phyloP scores from a whole-genome alignment of 106 monocot species.

The Platanthera zijinensis region DNA sequence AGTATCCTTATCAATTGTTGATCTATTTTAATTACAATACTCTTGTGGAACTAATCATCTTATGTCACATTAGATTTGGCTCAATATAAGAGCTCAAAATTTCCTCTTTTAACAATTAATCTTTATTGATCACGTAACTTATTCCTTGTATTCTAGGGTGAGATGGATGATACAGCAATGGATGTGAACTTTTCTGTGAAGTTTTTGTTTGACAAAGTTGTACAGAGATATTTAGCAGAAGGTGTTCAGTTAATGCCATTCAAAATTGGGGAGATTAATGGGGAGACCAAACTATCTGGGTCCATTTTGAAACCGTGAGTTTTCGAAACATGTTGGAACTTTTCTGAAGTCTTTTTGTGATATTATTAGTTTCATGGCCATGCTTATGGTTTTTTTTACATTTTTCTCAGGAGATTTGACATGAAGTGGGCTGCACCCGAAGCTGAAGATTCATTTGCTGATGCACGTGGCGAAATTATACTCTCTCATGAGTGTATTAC shows the following conservation, averaged over 20 bases:
- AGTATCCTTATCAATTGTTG: too few relatives aligned
- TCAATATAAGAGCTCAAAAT: too few relatives aligned
- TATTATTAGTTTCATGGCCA: not conserved
- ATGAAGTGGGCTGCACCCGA: conserved; percentile 98
- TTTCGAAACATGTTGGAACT: conserved; percentile 1
- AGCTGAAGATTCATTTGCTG: conserved; percentile 89
- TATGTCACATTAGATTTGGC: too few relatives aligned
- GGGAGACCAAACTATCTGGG: conserved; percentile 91
- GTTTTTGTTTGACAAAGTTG: conserved; percentile 67
- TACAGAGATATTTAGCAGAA: conserved; percentile 58
- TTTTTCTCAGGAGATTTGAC: conserved; percentile 73
- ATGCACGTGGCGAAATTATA: conserved; percentile 91
- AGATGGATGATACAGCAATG: conserved; percentile 86
- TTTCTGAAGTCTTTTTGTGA: not conserved
- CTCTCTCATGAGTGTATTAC: conserved; percentile 73
- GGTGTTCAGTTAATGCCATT: conserved; percentile 54
- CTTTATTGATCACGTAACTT: not conserved
- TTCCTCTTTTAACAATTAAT: too few relatives aligned
- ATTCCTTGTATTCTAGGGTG: conserved; percentile 44
- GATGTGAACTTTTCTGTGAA: conserved; percentile 91
- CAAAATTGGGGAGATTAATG: conserved; percentile 90
- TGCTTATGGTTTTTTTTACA: not conserved
- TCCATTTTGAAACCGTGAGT: conserved; percentile 86
- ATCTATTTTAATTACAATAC: too few relatives aligned
- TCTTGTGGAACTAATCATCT: too few relatives aligned